These are phyloP conservation scores for Eucalyptus dawsonii DNA, from an alignment of 345 rosid genomes.

Conservation along the genomic window DNA sequence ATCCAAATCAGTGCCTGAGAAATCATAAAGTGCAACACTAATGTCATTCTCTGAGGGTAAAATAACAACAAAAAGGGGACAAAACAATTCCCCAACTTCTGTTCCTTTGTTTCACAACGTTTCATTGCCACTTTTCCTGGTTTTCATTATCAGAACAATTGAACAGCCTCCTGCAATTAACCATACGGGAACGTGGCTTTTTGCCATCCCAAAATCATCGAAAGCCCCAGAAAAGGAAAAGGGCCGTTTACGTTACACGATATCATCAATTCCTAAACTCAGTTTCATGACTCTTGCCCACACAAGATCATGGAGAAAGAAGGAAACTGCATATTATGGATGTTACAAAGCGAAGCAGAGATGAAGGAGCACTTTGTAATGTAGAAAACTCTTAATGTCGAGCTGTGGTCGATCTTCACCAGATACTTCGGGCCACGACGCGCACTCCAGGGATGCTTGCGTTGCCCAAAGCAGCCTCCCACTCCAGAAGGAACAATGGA, in stretches of 20 bases:
- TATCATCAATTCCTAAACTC: not conserved
- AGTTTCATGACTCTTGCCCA: not conserved
- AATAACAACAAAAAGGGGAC: not conserved
- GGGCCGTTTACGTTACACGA: fast-evolving
- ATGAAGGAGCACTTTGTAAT: not conserved
- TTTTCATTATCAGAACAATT: not conserved
- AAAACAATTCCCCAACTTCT: not conserved
- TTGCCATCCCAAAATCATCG: not conserved
- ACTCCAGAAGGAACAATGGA: not conserved
- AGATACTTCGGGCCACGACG: not conserved
- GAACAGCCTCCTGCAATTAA: not conserved
- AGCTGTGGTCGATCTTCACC: not conserved
- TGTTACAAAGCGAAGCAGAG: not conserved
- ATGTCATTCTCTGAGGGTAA: not conserved
- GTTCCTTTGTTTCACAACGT: not conserved
- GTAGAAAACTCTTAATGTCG: not conserved
- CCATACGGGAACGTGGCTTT: not conserved
- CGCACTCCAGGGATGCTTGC: not conserved
- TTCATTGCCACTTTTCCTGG: not conserved
- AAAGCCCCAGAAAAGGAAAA: not conserved
- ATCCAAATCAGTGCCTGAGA: not conserved
- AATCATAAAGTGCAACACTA: not conserved
- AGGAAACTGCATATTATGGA: not conserved
- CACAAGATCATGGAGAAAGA: not conserved
- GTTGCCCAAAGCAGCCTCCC: not conserved